These are phyloP conservation scores for Linnemannia exigua DNA, from an alignment of 192 early-diverging fungal species.

Conservation along the genomic window DNA sequence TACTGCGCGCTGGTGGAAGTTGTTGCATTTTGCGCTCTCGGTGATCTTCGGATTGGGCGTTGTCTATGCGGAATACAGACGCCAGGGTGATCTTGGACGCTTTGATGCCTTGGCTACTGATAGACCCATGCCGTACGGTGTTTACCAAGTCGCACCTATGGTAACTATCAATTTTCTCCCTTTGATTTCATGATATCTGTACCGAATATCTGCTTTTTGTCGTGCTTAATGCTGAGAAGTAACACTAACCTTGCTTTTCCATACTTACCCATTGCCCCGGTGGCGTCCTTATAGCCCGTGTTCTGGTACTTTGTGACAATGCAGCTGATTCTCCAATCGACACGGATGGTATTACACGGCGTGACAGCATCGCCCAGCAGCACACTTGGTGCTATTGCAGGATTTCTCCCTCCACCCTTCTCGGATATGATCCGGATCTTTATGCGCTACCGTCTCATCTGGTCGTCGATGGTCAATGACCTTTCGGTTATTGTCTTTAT, in stretches of 20 bases:
- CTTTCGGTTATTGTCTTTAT: constrained; percentile 64
- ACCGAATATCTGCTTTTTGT: too few species aligned
- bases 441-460: constrained; percentile 68
- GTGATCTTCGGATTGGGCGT: constrained; percentile 58
- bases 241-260: neutral
- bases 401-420: constrained; percentile 64
- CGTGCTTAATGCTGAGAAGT: neutral
- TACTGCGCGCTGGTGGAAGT: constrained; percentile 63
- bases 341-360: constrained; percentile 60
- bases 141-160: constrained; percentile 28
- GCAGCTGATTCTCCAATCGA: constrained; percentile 64
- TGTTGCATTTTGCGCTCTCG: constrained; percentile 64
- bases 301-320: constrained; percentile 73
- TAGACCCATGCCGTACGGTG: constrained; percentile 43
- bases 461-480: constrained; percentile 68
- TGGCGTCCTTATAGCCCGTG: constrained; percentile 52
- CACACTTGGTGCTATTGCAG: constrained; percentile 58
- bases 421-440: constrained; percentile 59
- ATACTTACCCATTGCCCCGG: neutral
- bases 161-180: constrained; percentile 16
- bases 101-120: constrained; percentile 43
- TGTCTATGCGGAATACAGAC: constrained; percentile 51
- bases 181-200: too few species aligned
- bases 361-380: constrained; percentile 57
- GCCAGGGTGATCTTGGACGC: constrained; percentile 36